Base-by-base conservation (phyloP, 2,329 filamentous ascomycete genomes). In the Fusarium liriodendri region DNA sequence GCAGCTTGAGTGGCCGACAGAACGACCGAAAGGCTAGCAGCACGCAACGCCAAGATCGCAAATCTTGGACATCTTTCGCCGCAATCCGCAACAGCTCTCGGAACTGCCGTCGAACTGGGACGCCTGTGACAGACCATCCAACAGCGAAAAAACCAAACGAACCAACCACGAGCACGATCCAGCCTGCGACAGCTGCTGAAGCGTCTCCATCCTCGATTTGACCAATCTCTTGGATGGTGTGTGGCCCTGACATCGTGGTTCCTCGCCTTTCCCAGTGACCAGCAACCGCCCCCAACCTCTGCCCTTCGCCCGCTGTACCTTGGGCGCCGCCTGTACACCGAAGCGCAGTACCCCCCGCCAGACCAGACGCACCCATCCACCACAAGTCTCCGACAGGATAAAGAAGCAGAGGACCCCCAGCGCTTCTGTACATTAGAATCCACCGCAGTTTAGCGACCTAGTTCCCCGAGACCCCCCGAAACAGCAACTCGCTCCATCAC, bases 221-320 rank as follows among this genome's bases (percentile, higher is more conserved):
- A 71, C 71, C 68, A 59, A 60, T 47, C 64, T 59, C 62, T 37
- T 73, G 66, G 66, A 72, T 77, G 71, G 76, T 78, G 76, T 78
- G 76, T 77, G 69, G 71, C 66, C 73, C 69, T 78, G 42, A 69
- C 69, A 57, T 72, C 55, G 70, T 77, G 74, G 76, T 78, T 66
- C 62, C 70, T 78, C 67, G 76, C 72, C 67, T 61, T 57, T 76
- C 58, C 38, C 62, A 75, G 76, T 77, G 75, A 77, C 76, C 69
- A 67, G 66, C 67, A 62, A n/a, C 69, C 66, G 50, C 62, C 62
- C 64, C 75, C 74, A 74, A 68, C 40, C 58, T 38, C 45, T 59
- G 62, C 50, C 66, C 61, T 32, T 18, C 9, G 29, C 50, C 55
- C 42, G 52, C 69, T 69, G 76, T 78, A 78, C 69, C 60, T 57